phyloP scores from a whole-genome alignment of 108 stramenopile species.

The Cyclotella choctawhatcheeana region DNA sequence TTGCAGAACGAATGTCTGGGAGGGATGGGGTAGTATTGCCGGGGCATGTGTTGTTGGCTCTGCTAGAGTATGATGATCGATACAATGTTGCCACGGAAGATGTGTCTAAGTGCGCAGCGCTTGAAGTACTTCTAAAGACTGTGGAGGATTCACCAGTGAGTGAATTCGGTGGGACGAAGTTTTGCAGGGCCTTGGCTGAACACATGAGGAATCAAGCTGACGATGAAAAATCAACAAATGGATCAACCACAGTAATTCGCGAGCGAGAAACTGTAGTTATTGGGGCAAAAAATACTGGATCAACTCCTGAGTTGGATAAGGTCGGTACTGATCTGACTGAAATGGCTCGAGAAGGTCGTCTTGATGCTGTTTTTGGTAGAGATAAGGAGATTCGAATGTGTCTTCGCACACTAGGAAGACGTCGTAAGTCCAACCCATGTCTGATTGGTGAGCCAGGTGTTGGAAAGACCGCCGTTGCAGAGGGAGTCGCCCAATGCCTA shows the following conservation, averaged over 20 bases:
- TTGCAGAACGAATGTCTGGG: too few relatives aligned
- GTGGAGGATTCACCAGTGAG: too few relatives aligned
- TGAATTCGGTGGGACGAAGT: too few relatives aligned
- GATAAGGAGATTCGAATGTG: slow-evolving; percentile 74
- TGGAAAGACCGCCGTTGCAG: slow-evolving; percentile 85
- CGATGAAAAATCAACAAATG: too few relatives aligned
- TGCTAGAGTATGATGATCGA: slow-evolving; percentile 67
- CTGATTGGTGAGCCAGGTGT: slow-evolving; percentile 83
- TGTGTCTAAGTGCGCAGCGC: slow-evolving; percentile 41
- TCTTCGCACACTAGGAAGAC: slow-evolving; percentile 73
- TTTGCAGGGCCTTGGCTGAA: too few relatives aligned
- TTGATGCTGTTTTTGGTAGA: slow-evolving; percentile 79
- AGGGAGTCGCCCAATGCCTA: slow-evolving; percentile 86
- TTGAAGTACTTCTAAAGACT: slow-evolving; percentile 51
- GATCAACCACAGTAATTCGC: too few relatives aligned
- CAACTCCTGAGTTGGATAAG: slow-evolving; percentile 67
- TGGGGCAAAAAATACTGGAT: slow-evolving; percentile 41
- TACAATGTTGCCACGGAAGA: slow-evolving; percentile 41
- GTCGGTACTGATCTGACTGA: slow-evolving; percentile 74
- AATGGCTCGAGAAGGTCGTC: slow-evolving; percentile 61
- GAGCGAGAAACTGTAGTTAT: too few relatives aligned
- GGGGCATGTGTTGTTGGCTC: slow-evolving; percentile 73
- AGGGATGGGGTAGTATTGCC: too few relatives aligned
- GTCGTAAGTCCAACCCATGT: slow-evolving; percentile 86
- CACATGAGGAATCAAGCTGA: too few relatives aligned